A percentile compares a stretch with the other conserved stretches of the same genome.
Conservation (phyloP, 139 green algal species). For the Chlorella sorokiniana region DNA sequence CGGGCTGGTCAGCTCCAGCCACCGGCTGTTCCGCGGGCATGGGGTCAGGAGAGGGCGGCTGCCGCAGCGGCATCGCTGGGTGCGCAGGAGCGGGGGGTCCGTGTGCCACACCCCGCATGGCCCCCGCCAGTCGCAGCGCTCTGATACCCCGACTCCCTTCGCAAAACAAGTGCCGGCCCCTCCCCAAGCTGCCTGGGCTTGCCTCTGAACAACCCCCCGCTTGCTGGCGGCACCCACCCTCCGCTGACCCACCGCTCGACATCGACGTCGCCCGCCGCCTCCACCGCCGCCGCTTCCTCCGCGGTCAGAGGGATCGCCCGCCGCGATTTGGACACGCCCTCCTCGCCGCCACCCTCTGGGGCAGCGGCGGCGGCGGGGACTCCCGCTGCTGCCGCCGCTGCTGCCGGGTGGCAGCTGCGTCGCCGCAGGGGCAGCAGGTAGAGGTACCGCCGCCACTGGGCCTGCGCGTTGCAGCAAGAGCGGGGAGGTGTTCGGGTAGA, state of each 20-base stretch:
- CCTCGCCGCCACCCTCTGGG: neutral
- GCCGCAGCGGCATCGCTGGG: too few species aligned
- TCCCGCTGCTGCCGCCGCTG: neutral
- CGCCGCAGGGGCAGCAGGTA: conserved; percentile 21
- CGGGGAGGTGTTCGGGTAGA: neutral
- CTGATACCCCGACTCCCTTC: too few species aligned
- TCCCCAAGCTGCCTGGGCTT: too few species aligned
- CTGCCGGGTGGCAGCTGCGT: neutral
- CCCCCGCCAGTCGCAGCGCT: too few species aligned
- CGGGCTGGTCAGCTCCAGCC: too few species aligned
- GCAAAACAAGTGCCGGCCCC: too few species aligned
- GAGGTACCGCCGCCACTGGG: conserved; percentile 9
- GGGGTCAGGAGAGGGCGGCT: too few species aligned
- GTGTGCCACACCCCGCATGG: too few species aligned
- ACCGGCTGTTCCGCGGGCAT: too few species aligned
- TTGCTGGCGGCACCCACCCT: too few species aligned
- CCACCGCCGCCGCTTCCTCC: neutral
- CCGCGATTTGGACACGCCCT: neutral
- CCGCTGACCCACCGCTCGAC: neutral
- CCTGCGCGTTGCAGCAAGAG: neutral
- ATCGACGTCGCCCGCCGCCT: neutral
- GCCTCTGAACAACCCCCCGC: too few species aligned
- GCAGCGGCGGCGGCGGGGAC: neutral
- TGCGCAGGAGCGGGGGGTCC: too few species aligned
- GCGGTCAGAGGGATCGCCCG: neutral